A percentile compares a stretch with the other conserved stretches of the same genome.
Evolutionary conservation across 257 asterid genomes (phyloP).

Genomic region (Capsicum chinense): DNA sequence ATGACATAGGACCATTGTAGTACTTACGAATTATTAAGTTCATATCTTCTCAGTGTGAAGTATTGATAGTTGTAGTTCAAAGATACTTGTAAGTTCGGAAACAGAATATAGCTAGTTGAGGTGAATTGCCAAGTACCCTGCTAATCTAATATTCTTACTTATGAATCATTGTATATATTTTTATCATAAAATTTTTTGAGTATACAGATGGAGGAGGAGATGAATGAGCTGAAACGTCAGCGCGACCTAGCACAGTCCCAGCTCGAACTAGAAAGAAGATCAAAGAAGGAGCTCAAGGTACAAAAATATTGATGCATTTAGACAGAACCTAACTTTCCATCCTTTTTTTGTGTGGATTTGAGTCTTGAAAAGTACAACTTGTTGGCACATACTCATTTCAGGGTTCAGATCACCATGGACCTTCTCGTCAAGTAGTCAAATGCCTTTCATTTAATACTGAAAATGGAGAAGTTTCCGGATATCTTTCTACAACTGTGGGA

Average conservation of each 20-base stretch:
- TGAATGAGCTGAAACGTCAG: slow-evolving; percentile 82
- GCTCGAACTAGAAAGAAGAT: slow-evolving; percentile 76
- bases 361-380: neutral
- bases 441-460: slow-evolving; percentile 67
- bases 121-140: neutral
- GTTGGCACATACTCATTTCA: slow-evolving; percentile 41
- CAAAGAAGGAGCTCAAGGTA: slow-evolving; percentile 77
- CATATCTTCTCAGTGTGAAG: neutral
- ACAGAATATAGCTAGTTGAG: neutral
- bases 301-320: slow-evolving; percentile 6
- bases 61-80: neutral
- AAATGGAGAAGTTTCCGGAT: slow-evolving; percentile 44
- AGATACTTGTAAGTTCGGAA: neutral
- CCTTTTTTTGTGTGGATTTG: neutral
- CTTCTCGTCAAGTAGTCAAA: slow-evolving; percentile 73
- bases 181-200: slow-evolving; percentile 31
- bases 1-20: neutral
- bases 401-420: slow-evolving; percentile 68
- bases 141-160: neutral
- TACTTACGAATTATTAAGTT: neutral
- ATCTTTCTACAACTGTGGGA: slow-evolving; percentile 42
- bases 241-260: slow-evolving; percentile 80
- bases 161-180: neutral
- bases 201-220: slow-evolving; percentile 87
- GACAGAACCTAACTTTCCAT: neutral